These are phyloP conservation scores for Paramyrothecium roridum DNA, from an alignment of 2,329 filamentous ascomycete genomes.

Conservation along the genomic window DNA sequence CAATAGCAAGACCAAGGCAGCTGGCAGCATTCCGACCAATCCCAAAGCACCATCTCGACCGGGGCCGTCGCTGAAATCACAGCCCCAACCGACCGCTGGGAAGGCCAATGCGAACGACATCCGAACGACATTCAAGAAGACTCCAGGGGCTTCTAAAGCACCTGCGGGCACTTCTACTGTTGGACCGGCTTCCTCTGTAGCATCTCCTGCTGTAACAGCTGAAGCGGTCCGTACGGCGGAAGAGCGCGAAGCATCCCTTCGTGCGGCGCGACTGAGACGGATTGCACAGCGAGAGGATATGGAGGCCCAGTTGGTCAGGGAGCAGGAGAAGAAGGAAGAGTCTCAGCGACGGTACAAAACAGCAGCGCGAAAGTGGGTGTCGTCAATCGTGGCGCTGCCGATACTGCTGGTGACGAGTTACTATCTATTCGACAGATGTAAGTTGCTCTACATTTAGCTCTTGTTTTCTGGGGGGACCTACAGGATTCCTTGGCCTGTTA, in stretches of 20 bases:
- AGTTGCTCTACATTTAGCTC: slow-evolving; percentile 17
- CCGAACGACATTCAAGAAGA: background rate
- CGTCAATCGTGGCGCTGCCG: slow-evolving; percentile 49
- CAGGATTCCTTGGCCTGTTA: background rate
- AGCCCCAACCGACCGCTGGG: background rate
- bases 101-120: background rate
- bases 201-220: background rate
- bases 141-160: background rate
- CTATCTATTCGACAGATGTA: slow-evolving; percentile 47
- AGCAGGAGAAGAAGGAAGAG: slow-evolving; percentile 21
- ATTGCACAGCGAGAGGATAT: slow-evolving; percentile 10
- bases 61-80: background rate
- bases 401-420: slow-evolving; percentile 54
- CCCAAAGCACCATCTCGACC: background rate
- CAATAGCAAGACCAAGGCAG: background rate
- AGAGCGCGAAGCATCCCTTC: slow-evolving; percentile 15
- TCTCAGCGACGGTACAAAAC: slow-evolving; percentile 41
- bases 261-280: slow-evolving; percentile 15
- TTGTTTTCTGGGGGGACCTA: too few relatives aligned
- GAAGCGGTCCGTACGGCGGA: slow-evolving; percentile 16
- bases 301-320: slow-evolving; percentile 13
- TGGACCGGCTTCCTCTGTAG: background rate
- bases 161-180: background rate
- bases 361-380: slow-evolving; percentile 42
- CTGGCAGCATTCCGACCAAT: background rate